Conservation (phyloP, 139 green algal genomes). For the Pseudopediastrum boryanum region DNA sequence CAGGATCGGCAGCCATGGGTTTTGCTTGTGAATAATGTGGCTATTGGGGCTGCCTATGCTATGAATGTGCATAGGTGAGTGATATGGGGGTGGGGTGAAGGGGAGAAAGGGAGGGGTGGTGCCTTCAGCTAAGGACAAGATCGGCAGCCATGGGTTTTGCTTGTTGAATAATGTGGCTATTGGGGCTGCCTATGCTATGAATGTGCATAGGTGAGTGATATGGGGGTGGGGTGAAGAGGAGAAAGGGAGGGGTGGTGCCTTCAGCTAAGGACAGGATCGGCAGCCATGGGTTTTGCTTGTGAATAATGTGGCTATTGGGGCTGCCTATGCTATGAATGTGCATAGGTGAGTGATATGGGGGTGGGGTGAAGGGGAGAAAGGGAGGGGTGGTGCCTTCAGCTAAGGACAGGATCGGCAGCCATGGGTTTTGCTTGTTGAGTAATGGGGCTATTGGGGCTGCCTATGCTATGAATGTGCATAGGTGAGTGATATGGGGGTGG, state of each 20-base stretch:
- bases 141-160: slow-evolving; percentile 97
- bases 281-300: slow-evolving; percentile 97
- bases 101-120: neutral
- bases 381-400: no score
- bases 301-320: slow-evolving; percentile 92
- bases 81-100: neutral
- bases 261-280: no score
- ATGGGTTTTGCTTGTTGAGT: slow-evolving; percentile 97
- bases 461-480: slow-evolving; percentile 85
- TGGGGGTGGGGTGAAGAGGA: neutral
- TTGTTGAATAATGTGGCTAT: slow-evolving; percentile 95
- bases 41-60: slow-evolving; percentile 89
- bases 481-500: slow-evolving; percentile 32
- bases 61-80: slow-evolving; percentile 72
- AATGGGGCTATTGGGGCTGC: slow-evolving; percentile 91
- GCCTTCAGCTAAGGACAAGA: no score
- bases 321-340: slow-evolving; percentile 85
- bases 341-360: slow-evolving; percentile 56
- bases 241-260: neutral
- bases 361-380: neutral
- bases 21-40: slow-evolving; percentile 96
- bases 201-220: slow-evolving; percentile 62
- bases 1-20: no score
- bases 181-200: slow-evolving; percentile 87
- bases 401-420: no score